Evolutionary conservation across 2,329 filamentous ascomycete genomes (phyloP), one percentile per base, ranked within the genome.

Genomic region (Phaeosphaeriaceae sp.): DNA sequence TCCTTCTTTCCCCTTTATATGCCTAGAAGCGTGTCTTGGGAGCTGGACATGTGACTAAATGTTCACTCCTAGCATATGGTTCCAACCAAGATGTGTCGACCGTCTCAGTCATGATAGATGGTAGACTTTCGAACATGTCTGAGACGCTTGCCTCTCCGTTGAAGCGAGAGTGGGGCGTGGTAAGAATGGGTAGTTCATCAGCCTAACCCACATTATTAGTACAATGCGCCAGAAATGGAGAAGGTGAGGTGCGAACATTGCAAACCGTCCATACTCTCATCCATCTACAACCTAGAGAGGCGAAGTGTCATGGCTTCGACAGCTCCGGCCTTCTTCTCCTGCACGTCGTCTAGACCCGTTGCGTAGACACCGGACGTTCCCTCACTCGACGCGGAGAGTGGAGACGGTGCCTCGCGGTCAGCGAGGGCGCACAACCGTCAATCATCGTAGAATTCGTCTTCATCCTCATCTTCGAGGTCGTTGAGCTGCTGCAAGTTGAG

Each of bases 401-500:
- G 90, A 89, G 85, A 84, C 84, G 84, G 84, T 88, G 90, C 93
- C 93, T 96, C 93, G 92, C 89, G 85, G 79, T 83, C 79, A 81
- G 89, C 91, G 91, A 94, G 91, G 91, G 86, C 85, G 84, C 91
- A 88, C 88, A 88, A 87, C 86, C 89, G 91, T 94, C 91, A 94
- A 95, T 96, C 87, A 79, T 91, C 89, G 84, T 96, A 97, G 81
- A 94, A 94, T 79, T 98, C 94, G 68, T 84, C 82, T 79, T 98
- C 94, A 61, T 83, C 80, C 61, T 83, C 80, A 79, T 83, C 80
- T 79, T 96, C 93, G 75, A 91, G 86, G 79, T 98, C 95, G 80
- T 90, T 91, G 80, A 99, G 87, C 82, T 99, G 96, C 83, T 99
- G 96, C 83, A 99, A 99, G 85, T 99, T 99, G 85, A 99, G 92